These are phyloP conservation scores for Pleurotus eryngii DNA, from an alignment of 768 basidiomycete species.

Conservation along the genomic window DNA sequence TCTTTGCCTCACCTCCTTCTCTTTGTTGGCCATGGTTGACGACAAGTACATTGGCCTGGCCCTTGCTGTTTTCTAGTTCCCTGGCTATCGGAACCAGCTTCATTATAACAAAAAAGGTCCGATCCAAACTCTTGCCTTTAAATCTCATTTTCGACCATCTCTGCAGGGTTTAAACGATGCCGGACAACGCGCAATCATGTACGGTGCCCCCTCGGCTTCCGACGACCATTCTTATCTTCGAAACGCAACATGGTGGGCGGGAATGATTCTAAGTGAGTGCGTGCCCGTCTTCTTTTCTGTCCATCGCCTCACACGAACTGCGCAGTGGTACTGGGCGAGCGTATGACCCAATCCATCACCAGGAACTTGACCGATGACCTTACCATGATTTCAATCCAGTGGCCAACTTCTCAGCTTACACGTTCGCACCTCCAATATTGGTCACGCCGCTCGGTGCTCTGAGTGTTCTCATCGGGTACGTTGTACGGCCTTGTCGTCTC, in stretches of 20 bases:
- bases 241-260: constrained; percentile 97
- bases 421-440: constrained; percentile 95
- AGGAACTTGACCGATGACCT: neutral
- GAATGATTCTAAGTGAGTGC: constrained; percentile 83
- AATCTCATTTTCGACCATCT: constrained; percentile 2
- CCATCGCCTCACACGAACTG: neutral
- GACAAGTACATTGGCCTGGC: constrained; percentile 95
- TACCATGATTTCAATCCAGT: constrained; percentile 33
- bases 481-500: neutral
- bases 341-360: constrained; percentile 35
- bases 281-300: neutral
- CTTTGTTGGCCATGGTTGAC: constrained; percentile 57
- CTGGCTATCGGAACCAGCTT: constrained; percentile 92
- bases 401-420: constrained; percentile 94
- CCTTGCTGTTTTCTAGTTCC: constrained; percentile 79
- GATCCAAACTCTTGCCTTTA: neutral
- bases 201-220: constrained; percentile 50
- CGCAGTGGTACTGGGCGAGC: constrained; percentile 88
- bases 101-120: constrained; percentile 98
- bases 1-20: constrained; percentile 13
- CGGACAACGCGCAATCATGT: constrained; percentile 45
- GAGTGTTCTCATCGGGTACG: constrained; percentile 93
- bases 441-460: constrained; percentile 98
- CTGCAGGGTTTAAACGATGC: constrained; percentile 87
- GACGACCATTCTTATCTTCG: constrained; percentile 84